Evolutionary conservation across 106 monocot genomes (phyloP), one percentile per base, ranked within the genome.

Genomic region (Iris macrosiphon): DNA sequence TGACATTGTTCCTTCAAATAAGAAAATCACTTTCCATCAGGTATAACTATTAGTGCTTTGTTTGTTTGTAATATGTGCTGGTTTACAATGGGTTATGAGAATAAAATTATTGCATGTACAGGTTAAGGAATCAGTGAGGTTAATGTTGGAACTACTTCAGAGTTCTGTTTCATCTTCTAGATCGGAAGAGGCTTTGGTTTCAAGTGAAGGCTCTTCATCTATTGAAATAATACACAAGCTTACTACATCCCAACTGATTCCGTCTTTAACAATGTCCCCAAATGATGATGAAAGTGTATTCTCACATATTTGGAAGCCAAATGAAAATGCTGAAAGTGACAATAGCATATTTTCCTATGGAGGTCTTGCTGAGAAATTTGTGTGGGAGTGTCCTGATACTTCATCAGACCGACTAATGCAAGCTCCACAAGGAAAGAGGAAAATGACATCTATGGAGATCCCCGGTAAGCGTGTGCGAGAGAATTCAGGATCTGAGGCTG

Each of bases 311-410:
- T 90, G 83, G 83, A 91, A 72, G 42, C 71, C 45, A 3, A 74
- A 66, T 37, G 59, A 31, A 57, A 62, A 74, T 62, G 45, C 26
- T 26, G 84, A 79, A 25, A 60, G 72, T 40, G 20, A 35, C 26
- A 46, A 38, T 39, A 47, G 53, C 44, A 49, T 52, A 15, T 64
- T 32, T 60, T 37, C 60, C 0, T 24, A 63, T 60, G 71, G 53
- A 62, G 63, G 61, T 49, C 45, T 75, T 70, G 35, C 64, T 21
- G 87, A 87, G 31, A 87, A 68, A 9, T 81, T 98, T 61, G 53
- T 87, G 31, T 98, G 98, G 98, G 91, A 91, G 27, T 87, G 85
- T 35, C 76, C 98, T 53, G 86, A 87, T 70, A 67, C 76, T 37
- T 65, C 73, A 56, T 59, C 75, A 31, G 91, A 85, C 23, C 75